Evolutionary conservation across 345 rosid genomes (phyloP), one percentile per base, ranked within the genome.

Genomic region (Citropsis articulata): DNA sequence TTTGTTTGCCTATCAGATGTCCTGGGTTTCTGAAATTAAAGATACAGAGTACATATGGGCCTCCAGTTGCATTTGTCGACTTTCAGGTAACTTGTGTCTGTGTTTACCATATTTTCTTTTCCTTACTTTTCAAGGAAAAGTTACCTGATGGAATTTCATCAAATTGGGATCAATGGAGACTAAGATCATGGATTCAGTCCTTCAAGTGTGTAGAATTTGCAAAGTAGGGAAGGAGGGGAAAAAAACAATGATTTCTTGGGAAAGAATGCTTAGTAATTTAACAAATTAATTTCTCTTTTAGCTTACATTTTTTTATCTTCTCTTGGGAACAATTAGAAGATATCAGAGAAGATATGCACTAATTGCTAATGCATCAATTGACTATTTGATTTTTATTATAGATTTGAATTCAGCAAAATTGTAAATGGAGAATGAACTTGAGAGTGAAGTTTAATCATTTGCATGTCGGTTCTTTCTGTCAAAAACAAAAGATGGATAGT

Each of bases 21-120:
- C 89, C 89, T 72, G 98, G 98, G 60, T 95, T 92, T 87, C 83
- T 92, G 89, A 93, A 92, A 80, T 75, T 93, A 81, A 95, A 93
- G 80, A 91, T 92, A 87, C 95, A 93, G 85, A 84, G 91, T 79
- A 93, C 93, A 7, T 90, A 92, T 57, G 94, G 97, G 67, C 77
- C 91, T 74, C 91, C 93, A 24, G 94, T 95, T 83, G 98, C 98
- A 81, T 92, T 95, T 85, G 92, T 93, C 72, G 98, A 95, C 85
- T 93, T 93, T 72, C 92, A 90, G 98, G 97, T 95, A 82, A 64
- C 72, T 28, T 45, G 65, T 59, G 64, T 80, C 66, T 24, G 65
- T 50, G 38, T 3, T 35, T 55, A 18, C 14, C 53, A 16, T 40
- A 36, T 66, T 55, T 25, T 36, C 31, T 24, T 73, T 68, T 19